Evolutionary conservation across 352 stramenopile genomes (phyloP), one percentile per base, ranked within the genome.

Genomic region (Nothophytophthora sp.): DNA sequence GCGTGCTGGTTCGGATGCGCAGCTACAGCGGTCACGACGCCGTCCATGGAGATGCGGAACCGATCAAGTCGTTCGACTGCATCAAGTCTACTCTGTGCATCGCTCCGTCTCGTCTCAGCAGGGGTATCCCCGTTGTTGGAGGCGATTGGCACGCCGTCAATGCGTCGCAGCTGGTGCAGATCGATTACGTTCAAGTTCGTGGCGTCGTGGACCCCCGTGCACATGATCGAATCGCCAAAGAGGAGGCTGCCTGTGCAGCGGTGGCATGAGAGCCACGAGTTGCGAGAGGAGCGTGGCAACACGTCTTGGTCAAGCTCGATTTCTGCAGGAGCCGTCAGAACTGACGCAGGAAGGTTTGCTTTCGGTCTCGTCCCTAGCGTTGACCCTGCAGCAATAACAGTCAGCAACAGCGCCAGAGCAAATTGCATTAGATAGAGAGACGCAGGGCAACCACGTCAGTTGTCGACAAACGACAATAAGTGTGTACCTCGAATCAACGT

Each of bases 251-350:
- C 57, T 0, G 57, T 27, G 45, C 78, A 89, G 39, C 78, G 73
- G 47, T 89, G 78, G 11, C 59, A 71, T 28, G 60, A 62, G 6
- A 87, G 59, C 78, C 73, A 89, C 11, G 76, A 86, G 29, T 70
- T 72, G 12, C 73, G 63, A 13, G 63, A 38, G 10, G 49, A 59
- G 5, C 57, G 51, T 12, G 51, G 48, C 24, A 60, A 43, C 12
- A 67, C 60, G 10, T 64, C 56, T 1, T 47, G 23, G 3, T 59
- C 39, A 11, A 63, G 47, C 13, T 67, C 55, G 5, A 38, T 62
- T 6, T 69, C 56, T 27, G 56, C 43, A 36, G 41, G 11, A 22
- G 32, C 60, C 5, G 70, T 52, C 12, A 70, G 56, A 18, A 84
- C 65, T 2, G 61, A 79, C 32, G 66, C 45, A 30, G 65, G 57